A percentile compares a stretch with the other conserved stretches of the same genome.
phyloP scores from a whole-genome alignment of 768 basidiomycete genomes.

The Lepiota brunneoincarnata region DNA sequence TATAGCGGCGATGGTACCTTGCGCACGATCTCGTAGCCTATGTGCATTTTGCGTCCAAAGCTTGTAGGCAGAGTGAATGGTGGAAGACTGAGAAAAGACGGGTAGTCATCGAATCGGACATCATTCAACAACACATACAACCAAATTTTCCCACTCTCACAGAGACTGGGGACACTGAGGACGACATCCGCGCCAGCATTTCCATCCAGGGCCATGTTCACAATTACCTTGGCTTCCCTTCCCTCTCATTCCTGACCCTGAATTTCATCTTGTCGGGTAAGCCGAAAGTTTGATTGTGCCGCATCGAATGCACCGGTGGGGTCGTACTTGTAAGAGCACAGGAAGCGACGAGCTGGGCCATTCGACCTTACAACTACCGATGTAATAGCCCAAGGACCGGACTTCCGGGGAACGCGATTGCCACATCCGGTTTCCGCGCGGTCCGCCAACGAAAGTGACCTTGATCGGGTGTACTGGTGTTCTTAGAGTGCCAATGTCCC shows the following conservation, averaged over 20 bases:
- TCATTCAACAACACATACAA: no score
- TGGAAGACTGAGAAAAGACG: not conserved
- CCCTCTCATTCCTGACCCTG: conserved; percentile 8
- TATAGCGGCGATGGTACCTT: conserved; percentile 55
- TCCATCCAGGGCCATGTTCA: no score
- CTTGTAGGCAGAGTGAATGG: conserved; percentile 45
- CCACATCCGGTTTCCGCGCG: conserved; percentile 6
- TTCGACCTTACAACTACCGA: not conserved
- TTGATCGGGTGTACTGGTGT: not conserved
- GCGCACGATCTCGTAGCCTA: conserved; percentile 98
- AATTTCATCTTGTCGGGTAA: not conserved
- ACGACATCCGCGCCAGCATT: no score
- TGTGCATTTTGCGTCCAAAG: conserved; percentile 98
- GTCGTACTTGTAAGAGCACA: conserved; percentile 8
- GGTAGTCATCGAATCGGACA: conserved; percentile 64
- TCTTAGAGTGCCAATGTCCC: not conserved
- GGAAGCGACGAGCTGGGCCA: conserved; percentile 1
- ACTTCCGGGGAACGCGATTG: not conserved
- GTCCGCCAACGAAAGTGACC: conserved; percentile 2
- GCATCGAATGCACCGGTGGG: not conserved
- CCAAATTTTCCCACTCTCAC: no score
- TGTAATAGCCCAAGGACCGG: conserved; percentile 5
- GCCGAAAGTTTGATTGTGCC: not conserved
- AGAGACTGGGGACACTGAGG: no score
- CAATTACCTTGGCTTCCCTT: no score